Conservation (phyloP, 202 grass and related monocot genomes). For the Thinopyrum obtusiflorum region DNA sequence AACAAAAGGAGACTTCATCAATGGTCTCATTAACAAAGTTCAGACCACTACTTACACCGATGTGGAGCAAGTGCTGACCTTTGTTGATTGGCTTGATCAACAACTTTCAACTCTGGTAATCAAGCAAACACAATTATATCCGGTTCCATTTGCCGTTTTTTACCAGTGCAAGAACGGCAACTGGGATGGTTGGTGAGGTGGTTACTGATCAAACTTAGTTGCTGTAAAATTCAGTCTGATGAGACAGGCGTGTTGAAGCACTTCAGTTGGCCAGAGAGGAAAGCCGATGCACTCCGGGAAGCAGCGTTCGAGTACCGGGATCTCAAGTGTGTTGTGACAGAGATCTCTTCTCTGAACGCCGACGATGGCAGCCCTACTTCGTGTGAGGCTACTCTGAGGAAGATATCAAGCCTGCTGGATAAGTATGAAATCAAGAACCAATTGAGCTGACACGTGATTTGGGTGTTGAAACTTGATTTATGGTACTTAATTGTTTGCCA, state of each 20-base stretch:
- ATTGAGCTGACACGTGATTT: not conserved
- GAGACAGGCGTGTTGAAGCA: slow-evolving; percentile 86
- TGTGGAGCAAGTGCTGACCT: slow-evolving; percentile 68
- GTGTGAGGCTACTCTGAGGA: slow-evolving; percentile 60
- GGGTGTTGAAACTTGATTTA: not conserved
- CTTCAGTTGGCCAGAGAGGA: slow-evolving; percentile 92
- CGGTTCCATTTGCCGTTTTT: not conserved
- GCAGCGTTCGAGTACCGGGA: slow-evolving; percentile 74
- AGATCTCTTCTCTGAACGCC: slow-evolving; percentile 41
- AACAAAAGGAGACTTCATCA: slow-evolving; percentile 76
- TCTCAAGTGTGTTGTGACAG: slow-evolving; percentile 52
- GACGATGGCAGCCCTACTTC: slow-evolving; percentile 38
- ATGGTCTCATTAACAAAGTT: slow-evolving; percentile 66
- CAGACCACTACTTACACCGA: slow-evolving; percentile 47
- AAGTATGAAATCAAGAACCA: slow-evolving; percentile 34
- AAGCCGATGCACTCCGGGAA: slow-evolving; percentile 74
- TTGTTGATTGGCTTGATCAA: slow-evolving; percentile 88
- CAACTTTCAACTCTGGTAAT: slow-evolving; percentile 76
- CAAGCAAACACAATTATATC: not conserved
- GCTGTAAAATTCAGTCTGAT: slow-evolving; percentile 45
- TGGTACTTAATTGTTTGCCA: slow-evolving; percentile 13
- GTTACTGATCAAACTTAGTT: not conserved
- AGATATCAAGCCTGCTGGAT: slow-evolving; percentile 63
- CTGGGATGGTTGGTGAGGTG: not conserved
- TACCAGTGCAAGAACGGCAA: not conserved